Evolutionary conservation across 2,329 filamentous ascomycete species (phyloP).

Genomic region (Epichloe typhina): DNA sequence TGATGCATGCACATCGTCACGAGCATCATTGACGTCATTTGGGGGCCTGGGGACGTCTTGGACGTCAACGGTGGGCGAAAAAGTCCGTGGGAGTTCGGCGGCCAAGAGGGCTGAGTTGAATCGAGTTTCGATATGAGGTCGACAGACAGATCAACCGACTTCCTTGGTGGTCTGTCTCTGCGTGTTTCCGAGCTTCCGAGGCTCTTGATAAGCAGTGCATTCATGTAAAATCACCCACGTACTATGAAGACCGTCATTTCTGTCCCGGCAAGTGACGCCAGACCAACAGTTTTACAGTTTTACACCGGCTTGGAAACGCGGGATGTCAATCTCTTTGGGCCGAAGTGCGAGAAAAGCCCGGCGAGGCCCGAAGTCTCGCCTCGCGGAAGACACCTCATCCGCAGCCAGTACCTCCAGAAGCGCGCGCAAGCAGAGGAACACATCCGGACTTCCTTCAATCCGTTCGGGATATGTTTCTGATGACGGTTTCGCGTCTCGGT

Average conservation of each 20-base stretch:
- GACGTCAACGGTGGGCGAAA: no score
- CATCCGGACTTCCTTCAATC: no score
- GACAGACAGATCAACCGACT: neutral
- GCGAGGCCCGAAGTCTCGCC: no score
- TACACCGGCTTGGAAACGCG: no score
- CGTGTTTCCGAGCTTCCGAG: neutral
- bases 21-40: neutral
- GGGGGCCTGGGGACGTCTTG: neutral
- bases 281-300: neutral
- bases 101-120: no score
- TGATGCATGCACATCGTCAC: neutral
- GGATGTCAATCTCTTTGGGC: neutral
- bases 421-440: no score
- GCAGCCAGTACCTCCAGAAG: no score
- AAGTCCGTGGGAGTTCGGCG: no score
- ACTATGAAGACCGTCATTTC: neutral
- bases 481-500: no score
- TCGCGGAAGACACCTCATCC: no score
- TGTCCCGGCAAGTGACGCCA: neutral
- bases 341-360: neutral
- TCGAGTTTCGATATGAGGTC: no score
- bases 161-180: neutral
- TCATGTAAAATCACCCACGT: neutral
- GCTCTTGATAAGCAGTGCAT: neutral
- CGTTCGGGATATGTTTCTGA: no score